Percentiles rank a stretch among this genome's conserved stretches.
These are phyloP conservation scores for Ceratocystiopsis sp. DNA, from an alignment of 2,329 filamentous ascomycete species.

Conservation along the genomic window DNA sequence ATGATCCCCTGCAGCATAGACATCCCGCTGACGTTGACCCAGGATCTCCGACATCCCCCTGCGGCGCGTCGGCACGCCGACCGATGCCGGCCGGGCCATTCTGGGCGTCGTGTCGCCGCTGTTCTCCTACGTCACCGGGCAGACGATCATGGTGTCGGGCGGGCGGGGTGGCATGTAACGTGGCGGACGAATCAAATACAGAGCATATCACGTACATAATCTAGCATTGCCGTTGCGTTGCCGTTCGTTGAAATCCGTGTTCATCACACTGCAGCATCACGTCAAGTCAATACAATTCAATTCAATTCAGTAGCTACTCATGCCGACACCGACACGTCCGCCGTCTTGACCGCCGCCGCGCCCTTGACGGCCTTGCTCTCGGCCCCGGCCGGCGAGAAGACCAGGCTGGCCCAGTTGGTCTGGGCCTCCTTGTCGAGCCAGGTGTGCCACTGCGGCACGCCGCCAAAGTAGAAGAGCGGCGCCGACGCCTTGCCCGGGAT, in stretches of 20 bases:
- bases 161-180: background rate
- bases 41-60: background rate
- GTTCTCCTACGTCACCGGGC: background rate
- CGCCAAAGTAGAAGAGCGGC: constrained; percentile 8
- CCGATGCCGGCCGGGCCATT: background rate
- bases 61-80: background rate
- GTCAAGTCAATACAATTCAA: no score
- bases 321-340: no score
- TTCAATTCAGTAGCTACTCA: no score
- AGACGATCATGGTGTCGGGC: background rate
- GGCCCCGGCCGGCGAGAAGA: background rate
- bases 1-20: no score
- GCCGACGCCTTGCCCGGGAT: constrained; percentile 9
- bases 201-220: no score
- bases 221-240: no score
- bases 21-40: background rate
- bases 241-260: no score
- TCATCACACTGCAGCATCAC: no score
- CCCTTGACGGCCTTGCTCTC: background rate
- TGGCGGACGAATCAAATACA: no score
- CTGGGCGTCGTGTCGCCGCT: background rate
- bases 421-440: constrained; percentile 4
- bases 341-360: no score
- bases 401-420: background rate
- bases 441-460: background rate